Evolutionary conservation across 2,329 filamentous ascomycete genomes (phyloP), one percentile per base, ranked within the genome.

Genomic region (Claviceps sp.): DNA sequence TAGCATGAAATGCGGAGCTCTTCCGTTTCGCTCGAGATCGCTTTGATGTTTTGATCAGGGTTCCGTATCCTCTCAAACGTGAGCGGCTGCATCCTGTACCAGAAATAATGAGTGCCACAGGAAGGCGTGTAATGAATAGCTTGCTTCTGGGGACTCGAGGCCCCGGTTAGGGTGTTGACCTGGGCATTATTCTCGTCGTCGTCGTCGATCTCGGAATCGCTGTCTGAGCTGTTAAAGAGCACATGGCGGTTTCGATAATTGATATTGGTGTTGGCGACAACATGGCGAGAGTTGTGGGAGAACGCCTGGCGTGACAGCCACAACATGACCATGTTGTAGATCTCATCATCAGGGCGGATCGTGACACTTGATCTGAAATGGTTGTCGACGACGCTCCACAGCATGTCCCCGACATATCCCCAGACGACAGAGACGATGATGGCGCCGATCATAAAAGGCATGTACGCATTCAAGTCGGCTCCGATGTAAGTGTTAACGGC

Each of bases 321-420:
- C 26, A 73, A 73, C 81, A 87, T 85, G 42, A 87, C 60, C 60
- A 85, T 84, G 61, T 82, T 82, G 69, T 85, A 87, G 52, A 85
- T 78, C 62, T 87, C 84, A 58, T 88, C 84, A 53, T 87, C 82
- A 30, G 78, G 74, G 45, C 81, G 75, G 41, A 88, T 77, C 58
- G 83, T 78, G 17, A 83, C 82, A 1, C 76, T 78, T 3, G 79
- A 84, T 72, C 85, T 81, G 58, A 84, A 75, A 58, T 84, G 69
- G 5, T 68, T 59, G 43, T 76, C 70, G 34, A 82, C 56, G 41
- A 75, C 63, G 1, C 64, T 62, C 68, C 71, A 75, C 13, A 78
- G 53, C 57, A 73, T 75, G 2, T 69, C 64, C 50, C 67, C 72
- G 45, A 77, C 61, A 57, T 83, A 83, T 55, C 71, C 71, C 68